These are phyloP conservation scores for Alternaria atra DNA, from an alignment of 2,329 filamentous ascomycete genomes.

Conservation along the genomic window DNA sequence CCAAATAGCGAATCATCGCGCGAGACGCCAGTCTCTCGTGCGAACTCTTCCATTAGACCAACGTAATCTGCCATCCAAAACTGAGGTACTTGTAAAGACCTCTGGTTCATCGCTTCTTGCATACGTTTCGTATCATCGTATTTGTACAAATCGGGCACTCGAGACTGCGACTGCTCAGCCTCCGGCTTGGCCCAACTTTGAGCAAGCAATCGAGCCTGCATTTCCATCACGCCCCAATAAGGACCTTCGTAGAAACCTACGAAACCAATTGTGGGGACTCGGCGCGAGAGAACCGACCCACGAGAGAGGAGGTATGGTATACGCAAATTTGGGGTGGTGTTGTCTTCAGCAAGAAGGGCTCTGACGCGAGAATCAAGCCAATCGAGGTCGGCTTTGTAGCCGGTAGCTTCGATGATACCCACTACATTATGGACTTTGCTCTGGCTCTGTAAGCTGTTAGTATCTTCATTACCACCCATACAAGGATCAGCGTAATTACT, in stretches of 20 bases:
- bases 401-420: conserved; percentile 77
- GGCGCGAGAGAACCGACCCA: conserved; percentile 69
- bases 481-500: conserved; percentile 7
- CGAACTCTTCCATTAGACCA: conserved; percentile 77
- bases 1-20: conserved; percentile 52
- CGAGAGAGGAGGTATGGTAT: conserved; percentile 68
- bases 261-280: conserved; percentile 74
- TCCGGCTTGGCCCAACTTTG: conserved; percentile 62
- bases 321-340: conserved; percentile 62
- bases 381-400: conserved; percentile 72
- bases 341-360: conserved; percentile 63
- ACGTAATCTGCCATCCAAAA: conserved; percentile 87
- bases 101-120: conserved; percentile 52
- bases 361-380: conserved; percentile 69
- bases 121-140: conserved; percentile 48
- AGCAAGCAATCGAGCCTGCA: conserved; percentile 78
- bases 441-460: conserved; percentile 18
- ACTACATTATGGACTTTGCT: conserved; percentile 35
- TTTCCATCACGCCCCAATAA: conserved; percentile 88
- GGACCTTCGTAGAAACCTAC: conserved; percentile 86
- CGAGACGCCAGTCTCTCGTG: conserved; percentile 64
- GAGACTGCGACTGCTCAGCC: conserved; percentile 24
- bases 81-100: conserved; percentile 63
- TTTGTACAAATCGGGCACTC: conserved; percentile 20
- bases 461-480: neutral